Evolutionary conservation across 352 stramenopile species (phyloP).

Genomic region (Phytophthora chlamydospora): DNA sequence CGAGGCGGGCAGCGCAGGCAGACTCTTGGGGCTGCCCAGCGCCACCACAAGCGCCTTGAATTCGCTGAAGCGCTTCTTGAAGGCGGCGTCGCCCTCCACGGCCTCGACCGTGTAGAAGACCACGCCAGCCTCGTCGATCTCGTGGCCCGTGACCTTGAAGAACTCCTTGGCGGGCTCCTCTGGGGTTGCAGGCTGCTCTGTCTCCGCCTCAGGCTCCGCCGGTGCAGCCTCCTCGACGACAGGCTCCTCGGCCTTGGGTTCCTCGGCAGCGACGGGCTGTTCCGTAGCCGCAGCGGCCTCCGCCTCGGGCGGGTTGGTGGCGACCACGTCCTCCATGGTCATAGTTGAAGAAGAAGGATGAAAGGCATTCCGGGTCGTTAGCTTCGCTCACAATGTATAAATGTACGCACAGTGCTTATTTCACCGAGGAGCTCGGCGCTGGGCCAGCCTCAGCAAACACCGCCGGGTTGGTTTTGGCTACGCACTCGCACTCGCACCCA

Average conservation of each 20-base stretch:
- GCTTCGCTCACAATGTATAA: too few species aligned
- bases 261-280: constrained; percentile 4
- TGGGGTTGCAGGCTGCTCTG: not conserved
- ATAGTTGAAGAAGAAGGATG: constrained; percentile 24
- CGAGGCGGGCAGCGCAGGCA: constrained; percentile 63
- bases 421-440: too few species aligned
- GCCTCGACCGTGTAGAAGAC: constrained; percentile 76
- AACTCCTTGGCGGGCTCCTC: constrained; percentile 27
- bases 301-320: constrained; percentile 19
- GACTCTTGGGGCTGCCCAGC: constrained; percentile 34
- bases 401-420: too few species aligned
- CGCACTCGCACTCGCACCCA: too few species aligned
- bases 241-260: constrained; percentile 8
- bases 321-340: constrained; percentile 52
- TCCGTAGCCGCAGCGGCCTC: not conserved
- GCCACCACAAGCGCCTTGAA: constrained; percentile 75
- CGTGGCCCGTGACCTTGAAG: constrained; percentile 58
- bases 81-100: constrained; percentile 32
- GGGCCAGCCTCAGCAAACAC: too few species aligned
- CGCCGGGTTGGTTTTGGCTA: too few species aligned
- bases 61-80: constrained; percentile 85
- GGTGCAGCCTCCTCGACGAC: constrained; percentile 14
- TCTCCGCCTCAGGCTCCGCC: constrained; percentile 26
- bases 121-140: constrained; percentile 66
- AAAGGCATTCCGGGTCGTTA: too few species aligned